Evolutionary conservation across 108 stramenopile genomes (phyloP), one percentile per base, ranked within the genome.

Genomic region (Halocafeteria seosinensis): DNA sequence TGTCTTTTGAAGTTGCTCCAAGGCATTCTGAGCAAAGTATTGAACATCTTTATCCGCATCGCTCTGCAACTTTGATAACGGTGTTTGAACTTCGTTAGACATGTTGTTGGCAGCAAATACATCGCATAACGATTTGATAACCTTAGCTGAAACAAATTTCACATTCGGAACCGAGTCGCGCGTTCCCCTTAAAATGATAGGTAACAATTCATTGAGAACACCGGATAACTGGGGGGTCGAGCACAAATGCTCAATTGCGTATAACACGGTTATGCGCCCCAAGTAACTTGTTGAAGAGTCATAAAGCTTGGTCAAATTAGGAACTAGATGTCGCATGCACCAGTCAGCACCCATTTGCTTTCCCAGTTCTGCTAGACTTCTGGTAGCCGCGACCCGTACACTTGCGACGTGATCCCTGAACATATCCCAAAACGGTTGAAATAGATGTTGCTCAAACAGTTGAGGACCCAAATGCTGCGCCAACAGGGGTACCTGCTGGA

Each of bases 161-260:
- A 97, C 89, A 73, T 97, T 97, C 6, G 95, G 87, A 25, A 92
- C 92, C 13, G 83, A 71, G 64, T 98, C 95, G 3, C 72, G 76
- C 0, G 88, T 85, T 87, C 93, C 88, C 59, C 85, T 78, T 23
- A 93, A 62, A 13, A 92, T 64, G 28, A 91, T 67, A 11, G 89
- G 89, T 24, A 94, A 69, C n/a, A 91, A 64, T 62, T 90, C 88
- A 47, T 59, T 53, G 31, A 67, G 51, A 1, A 78, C 84, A 37
- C 72, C 62, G 30, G 70, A 72, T 1, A 63, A 62, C 55, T 90
- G 85, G 80, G 87, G 81, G 23, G 72, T 76, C 32, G 78, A 74
- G 1, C 85, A 81, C 78, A 94, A 87, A 29, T 76, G 63, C 33
- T 81, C 69, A 42, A 82, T 76, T 9, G 88, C 91, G 64, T 88